Evolutionary conservation across 371 early-diverging fungal species (phyloP), one percentile per base, ranked within the genome.

Genomic region (Nematocida displodere): DNA sequence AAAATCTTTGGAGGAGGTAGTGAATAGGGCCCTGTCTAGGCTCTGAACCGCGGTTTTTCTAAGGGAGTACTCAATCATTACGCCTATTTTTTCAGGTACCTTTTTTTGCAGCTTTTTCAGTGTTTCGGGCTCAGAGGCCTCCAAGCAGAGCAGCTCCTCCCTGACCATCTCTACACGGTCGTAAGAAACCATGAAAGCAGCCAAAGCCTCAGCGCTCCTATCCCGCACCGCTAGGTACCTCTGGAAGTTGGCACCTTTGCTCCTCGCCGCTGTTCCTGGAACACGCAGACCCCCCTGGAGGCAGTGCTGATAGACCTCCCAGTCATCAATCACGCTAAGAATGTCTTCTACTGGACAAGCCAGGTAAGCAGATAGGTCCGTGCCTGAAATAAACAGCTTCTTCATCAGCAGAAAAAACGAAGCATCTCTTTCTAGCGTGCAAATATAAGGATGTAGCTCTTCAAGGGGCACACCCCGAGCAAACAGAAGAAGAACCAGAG

Each of bases 251-350:
- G 28, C 7, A 37, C 11, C 29, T 33, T 8, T 11, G 55, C 15
- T 31, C 52, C 28, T n/a, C 52, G 8, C 24, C 8, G 8, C 46
- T 40, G 61, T 24, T 17, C 17, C 22, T 7, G 11, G 61, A 5
- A 42, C 5, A 15, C 5, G 15, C 34, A 66, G 40, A 7, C 34
- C 13, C 5, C 15, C 26, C 5, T 28, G 13, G n/a, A 61, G 37
- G 49, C 7, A 7, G 31, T 76, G 55, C 39, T 80, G 67, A 54
- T 82, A 83, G 17, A 83, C 28, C 28, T 77, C 66, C 59, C 75
- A 83, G 66, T 83, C 84, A 64, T 82, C 81, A 15, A 82, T 26
- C 13, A 54, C 42, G 22, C 71, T 65, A 7, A 83, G 44, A 36
- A 82, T 47, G 28, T 59, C 44, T 24, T 66, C 54, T 24, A 76